These are phyloP conservation scores for Eucalyptus fibrosa DNA, from an alignment of 345 rosid species.

Conservation along the genomic window DNA sequence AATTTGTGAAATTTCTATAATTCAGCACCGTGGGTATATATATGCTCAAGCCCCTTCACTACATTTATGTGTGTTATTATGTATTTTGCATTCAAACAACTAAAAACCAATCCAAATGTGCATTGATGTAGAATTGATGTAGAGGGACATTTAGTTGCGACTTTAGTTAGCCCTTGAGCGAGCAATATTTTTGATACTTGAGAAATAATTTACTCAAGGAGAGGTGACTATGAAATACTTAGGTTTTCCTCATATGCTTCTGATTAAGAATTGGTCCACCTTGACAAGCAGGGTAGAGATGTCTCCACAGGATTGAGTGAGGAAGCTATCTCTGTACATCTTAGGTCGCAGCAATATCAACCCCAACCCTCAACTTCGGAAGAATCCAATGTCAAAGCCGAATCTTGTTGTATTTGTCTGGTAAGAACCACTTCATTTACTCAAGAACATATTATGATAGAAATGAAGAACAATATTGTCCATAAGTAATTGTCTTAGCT, in stretches of 20 bases:
- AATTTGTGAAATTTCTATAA: background rate
- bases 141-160: background rate
- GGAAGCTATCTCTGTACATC: background rate
- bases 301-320: background rate
- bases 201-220: no score
- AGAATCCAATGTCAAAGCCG: background rate
- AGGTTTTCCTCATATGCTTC: background rate
- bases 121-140: background rate
- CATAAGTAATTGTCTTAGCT: background rate
- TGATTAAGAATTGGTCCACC: background rate
- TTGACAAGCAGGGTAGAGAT: background rate
- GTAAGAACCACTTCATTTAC: background rate
- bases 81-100: background rate
- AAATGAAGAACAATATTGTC: background rate
- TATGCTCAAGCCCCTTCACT: background rate
- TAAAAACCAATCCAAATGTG: background rate
- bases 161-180: no score
- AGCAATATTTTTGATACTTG: no score
- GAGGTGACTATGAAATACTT: no score
- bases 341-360: background rate
- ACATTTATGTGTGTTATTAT: no score
- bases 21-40: background rate
- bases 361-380: background rate
- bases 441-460: background rate
- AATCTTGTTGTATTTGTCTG: background rate